Evolutionary conservation across 805 yeast genomes (phyloP).

Genomic region (Wickerhamiella vanderwaltii): DNA sequence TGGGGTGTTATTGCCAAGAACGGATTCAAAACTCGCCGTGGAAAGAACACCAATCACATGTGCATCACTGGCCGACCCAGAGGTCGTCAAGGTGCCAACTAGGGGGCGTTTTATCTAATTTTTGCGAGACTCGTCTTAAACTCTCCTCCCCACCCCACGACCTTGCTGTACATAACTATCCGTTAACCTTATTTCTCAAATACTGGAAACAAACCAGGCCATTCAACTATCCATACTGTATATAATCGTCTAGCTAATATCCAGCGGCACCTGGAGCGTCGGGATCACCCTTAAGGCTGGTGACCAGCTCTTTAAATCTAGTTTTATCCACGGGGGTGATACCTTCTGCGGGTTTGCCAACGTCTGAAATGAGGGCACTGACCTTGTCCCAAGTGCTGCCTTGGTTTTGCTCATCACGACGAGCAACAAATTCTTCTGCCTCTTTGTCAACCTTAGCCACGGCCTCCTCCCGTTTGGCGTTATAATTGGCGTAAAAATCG

Average conservation of each 20-base stretch:
- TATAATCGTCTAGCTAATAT: slow-evolving; percentile 26
- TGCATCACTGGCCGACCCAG: slow-evolving; percentile 89
- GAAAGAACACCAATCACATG: slow-evolving; percentile 70
- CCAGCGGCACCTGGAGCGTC: slow-evolving; percentile 71
- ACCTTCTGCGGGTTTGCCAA: slow-evolving; percentile 29
- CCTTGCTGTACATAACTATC: too few species aligned
- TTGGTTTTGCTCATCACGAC: slow-evolving; percentile 47
- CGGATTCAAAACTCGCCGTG: slow-evolving; percentile 85
- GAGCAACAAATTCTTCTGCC: slow-evolving; percentile 55
- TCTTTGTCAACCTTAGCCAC: slow-evolving; percentile 51
- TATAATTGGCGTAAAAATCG: slow-evolving; percentile 85
- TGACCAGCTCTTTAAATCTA: slow-evolving; percentile 53
- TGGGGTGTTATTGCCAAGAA: slow-evolving; percentile 94
- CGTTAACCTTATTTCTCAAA: too few species aligned
- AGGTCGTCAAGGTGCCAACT: slow-evolving; percentile 34
- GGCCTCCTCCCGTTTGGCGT: slow-evolving; percentile 63
- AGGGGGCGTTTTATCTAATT: too few species aligned
- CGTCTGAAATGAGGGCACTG: slow-evolving; percentile 38
- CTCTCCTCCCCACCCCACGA: too few species aligned
- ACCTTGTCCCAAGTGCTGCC: slow-evolving; percentile 52
- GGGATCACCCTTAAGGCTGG: slow-evolving; percentile 53
- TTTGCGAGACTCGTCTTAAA: too few species aligned
- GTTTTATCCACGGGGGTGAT: slow-evolving; percentile 49
- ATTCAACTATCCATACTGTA: background rate
- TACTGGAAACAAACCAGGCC: too few species aligned